Evolutionary conservation across 805 yeast species (phyloP).

Genomic region (Lachancea mirantina): DNA sequence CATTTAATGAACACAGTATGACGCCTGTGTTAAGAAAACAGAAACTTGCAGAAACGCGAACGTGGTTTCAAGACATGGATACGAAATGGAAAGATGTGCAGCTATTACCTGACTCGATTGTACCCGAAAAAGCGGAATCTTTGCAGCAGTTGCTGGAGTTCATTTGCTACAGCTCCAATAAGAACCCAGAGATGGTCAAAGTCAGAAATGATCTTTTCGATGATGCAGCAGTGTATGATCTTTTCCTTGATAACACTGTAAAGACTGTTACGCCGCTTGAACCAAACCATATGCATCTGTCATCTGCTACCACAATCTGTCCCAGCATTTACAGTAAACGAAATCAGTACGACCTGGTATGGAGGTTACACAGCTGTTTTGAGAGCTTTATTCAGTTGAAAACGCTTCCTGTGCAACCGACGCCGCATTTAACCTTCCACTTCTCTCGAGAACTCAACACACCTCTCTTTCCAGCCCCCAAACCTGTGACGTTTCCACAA

Average conservation of each 20-base stretch:
- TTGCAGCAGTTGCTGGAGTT: constrained; percentile 22
- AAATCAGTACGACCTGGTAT: constrained; percentile 35
- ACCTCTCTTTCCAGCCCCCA: constrained; percentile 15
- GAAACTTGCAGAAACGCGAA: constrained; percentile 17
- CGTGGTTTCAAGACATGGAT: constrained; percentile 27
- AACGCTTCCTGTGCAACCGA: constrained; percentile 25
- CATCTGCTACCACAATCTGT: constrained; percentile 17
- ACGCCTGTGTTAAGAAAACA: constrained; percentile 24
- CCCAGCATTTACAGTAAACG: constrained; percentile 25
- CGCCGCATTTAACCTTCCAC: constrained; percentile 1
- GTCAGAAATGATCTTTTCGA: constrained; percentile 22
- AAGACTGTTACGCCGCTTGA: constrained; percentile 21
- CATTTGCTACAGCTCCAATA: constrained; percentile 16
- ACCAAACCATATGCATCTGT: constrained; percentile 14
- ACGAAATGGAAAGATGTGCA: constrained; percentile 18
- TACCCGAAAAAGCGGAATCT: constrained; percentile 18
- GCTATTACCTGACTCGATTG: constrained; percentile 5
- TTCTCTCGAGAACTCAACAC: constrained; percentile 10
- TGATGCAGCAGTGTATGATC: constrained; percentile 22
- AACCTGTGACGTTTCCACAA: constrained; percentile 16
- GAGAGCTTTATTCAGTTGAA: constrained; percentile 29
- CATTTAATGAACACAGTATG: constrained; percentile 27
- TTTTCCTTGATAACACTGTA: constrained; percentile 23
- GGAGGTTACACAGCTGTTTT: constrained; percentile 37
- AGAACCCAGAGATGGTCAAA: constrained; percentile 18